Conservation (phyloP, 1,284 basidiomycete genomes). For the Malassezia obtusa region DNA sequence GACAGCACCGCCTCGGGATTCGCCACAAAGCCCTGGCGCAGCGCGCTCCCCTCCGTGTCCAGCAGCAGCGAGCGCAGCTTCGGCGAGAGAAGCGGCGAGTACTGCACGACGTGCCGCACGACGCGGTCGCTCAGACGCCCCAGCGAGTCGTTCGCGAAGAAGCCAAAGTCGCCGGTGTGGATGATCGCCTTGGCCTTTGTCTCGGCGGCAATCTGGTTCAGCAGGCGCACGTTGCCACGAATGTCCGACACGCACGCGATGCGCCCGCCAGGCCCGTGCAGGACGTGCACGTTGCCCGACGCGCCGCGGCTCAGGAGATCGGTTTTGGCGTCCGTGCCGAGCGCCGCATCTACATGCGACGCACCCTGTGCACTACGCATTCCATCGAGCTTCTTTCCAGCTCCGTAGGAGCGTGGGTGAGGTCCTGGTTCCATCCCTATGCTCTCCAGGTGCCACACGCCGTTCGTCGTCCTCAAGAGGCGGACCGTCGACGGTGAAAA, state of each 20-base stretch:
- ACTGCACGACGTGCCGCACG: slow-evolving; percentile 88
- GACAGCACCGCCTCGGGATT: slow-evolving; percentile 56
- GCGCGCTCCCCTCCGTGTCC: slow-evolving; percentile 52
- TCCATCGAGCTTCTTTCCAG: background rate
- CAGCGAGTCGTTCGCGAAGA: slow-evolving; percentile 76
- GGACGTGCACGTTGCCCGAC: slow-evolving; percentile 22
- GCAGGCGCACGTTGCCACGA: slow-evolving; percentile 60
- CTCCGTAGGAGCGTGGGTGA: slow-evolving; percentile 5
- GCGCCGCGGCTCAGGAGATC: background rate
- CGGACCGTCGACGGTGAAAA: background rate
- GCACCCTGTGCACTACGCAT: background rate
- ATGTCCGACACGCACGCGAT: slow-evolving; percentile 95
- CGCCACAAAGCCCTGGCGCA: slow-evolving; percentile 46
- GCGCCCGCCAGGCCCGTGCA: slow-evolving; percentile 55
- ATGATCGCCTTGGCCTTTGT: slow-evolving; percentile 74
- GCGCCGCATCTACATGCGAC: background rate
- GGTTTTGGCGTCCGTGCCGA: background rate
- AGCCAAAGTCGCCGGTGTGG: slow-evolving; percentile 98
- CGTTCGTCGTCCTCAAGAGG: background rate
- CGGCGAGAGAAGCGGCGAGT: slow-evolving; percentile 84
- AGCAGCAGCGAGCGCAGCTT: slow-evolving; percentile 72
- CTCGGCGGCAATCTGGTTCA: slow-evolving; percentile 83
- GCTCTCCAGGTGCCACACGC: background rate
- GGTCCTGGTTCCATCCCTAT: slow-evolving; percentile 10
- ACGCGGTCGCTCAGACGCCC: slow-evolving; percentile 85